Base-by-base conservation (phyloP, 2,329 filamentous ascomycete species). In the Claviceps spartinae region DNA sequence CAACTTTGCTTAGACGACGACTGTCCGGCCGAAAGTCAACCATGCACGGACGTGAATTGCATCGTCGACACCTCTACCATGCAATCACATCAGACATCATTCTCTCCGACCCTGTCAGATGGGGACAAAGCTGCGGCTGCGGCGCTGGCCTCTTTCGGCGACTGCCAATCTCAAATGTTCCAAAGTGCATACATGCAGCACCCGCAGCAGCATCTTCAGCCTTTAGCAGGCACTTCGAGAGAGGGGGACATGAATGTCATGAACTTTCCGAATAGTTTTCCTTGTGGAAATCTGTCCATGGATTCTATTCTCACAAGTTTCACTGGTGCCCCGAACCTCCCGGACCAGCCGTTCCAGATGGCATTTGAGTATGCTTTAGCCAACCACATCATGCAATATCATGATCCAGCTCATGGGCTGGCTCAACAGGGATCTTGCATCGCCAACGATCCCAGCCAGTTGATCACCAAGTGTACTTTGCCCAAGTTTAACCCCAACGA, bases 21-120 rank as follows among this genome's bases (percentile, higher is more conserved):
- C 40, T 72, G 71, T 55, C 61, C 65, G 24, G 64, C 62, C 4
- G 65, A 68, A 24, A 60, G 61, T 14, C 58, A 60, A 20, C 61
- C 62, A n/a, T 72, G 69, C 54, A 66, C 60, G 18, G 64, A 71
- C 50, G 58, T 56, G 14, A 59, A 62, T 52, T 71, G 69, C 54
- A 54, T 63, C 30, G 57, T 55, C 24, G 60, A 64, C 37, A 57
- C 61, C 6, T 22, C 46, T 20, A 20, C 43, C 11, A 18, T 43
- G 14, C 37, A 49, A 18, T 51, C 43, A 14, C 50, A 37, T n/a
- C 41, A 43, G n/a, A 44, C 26, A 9, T 48, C 30, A 5, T 20
- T 18, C 18, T 46, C 30, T 26, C 34, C 51, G 18, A 46, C 44
- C 45, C 54, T 61, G 14, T 58, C 59, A 14, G 56, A 58, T 41